Evolutionary conservation across 306 rosid species (phyloP).

Genomic region (Malus domestica): DNA sequence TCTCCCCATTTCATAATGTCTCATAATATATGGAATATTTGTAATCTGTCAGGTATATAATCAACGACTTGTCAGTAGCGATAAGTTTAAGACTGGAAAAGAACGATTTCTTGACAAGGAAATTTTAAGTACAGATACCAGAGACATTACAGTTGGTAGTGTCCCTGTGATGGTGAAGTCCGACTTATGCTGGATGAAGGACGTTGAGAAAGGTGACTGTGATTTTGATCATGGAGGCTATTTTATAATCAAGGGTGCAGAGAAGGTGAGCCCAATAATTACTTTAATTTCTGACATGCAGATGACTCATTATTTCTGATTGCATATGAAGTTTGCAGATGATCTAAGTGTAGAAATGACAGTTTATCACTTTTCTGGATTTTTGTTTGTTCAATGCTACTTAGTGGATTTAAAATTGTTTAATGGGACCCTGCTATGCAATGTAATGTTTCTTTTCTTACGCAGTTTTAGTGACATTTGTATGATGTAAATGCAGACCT

Average conservation of each 20-base stretch:
- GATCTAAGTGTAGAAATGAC: background rate
- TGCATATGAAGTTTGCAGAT: background rate
- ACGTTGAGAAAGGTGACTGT: constrained; percentile 59
- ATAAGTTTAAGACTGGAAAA: constrained; percentile 80
- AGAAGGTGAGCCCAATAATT: constrained; percentile 51
- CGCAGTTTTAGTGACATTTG: constrained; percentile 4
- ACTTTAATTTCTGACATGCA: background rate
- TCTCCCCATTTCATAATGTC: background rate
- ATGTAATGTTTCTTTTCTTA: background rate
- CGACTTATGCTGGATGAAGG: constrained; percentile 84
- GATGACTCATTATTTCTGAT: background rate
- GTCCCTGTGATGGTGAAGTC: constrained; percentile 94
- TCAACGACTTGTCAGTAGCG: constrained; percentile 46
- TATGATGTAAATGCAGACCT: constrained; percentile 48
- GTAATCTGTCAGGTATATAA: constrained; percentile 50
- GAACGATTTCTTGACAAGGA: constrained; percentile 46
- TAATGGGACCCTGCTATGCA: background rate
- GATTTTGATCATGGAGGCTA: constrained; percentile 93
- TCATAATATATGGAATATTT: constrained; percentile 13
- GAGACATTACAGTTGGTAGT: constrained; percentile 65
- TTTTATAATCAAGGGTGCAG: constrained; percentile 85
- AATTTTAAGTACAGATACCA: constrained; percentile 21
- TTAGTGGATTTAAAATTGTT: background rate
- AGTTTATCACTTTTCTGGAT: background rate
- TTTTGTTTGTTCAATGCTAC: background rate